A percentile compares a stretch with the other conserved stretches of the same genome.
phyloP scores from a whole-genome alignment of 2,329 filamentous ascomycete species.

The Exophiala calicioides region DNA sequence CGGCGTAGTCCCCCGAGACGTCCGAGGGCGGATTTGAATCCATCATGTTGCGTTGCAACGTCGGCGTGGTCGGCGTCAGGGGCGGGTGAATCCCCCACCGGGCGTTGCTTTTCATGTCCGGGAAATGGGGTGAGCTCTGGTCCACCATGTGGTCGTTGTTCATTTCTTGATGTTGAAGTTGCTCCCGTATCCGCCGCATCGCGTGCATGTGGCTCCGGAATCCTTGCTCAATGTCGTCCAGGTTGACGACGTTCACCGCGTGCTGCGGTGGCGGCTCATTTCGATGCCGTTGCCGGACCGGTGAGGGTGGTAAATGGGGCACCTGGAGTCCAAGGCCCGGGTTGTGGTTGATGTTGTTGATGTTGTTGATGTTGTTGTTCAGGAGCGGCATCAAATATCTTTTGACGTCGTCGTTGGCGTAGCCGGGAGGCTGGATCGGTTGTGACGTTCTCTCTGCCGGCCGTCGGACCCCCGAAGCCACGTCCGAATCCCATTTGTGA shows the following conservation, averaged over 20 bases:
- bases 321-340: constrained; percentile 3
- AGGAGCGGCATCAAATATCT: constrained; percentile 11
- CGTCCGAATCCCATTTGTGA: constrained; percentile 25
- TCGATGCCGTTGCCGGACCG: constrained; percentile 2
- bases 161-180: constrained; percentile 23
- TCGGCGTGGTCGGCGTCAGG: constrained; percentile 12
- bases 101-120: constrained; percentile 3
- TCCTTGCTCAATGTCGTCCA: constrained; percentile 23
- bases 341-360: no score
- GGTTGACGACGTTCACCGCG: constrained; percentile 11
- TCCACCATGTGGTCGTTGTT: constrained; percentile 17
- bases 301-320: constrained; percentile 3
- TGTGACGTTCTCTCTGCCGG: constrained; percentile 5
- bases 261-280: not conserved
- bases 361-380: constrained; percentile 5
- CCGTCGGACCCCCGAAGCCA: constrained; percentile 5
- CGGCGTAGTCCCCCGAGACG: constrained; percentile 12
- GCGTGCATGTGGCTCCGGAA: constrained; percentile 27
- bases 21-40: constrained; percentile 13
- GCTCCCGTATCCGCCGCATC: constrained; percentile 26
- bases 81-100: constrained; percentile 1
- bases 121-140: constrained; percentile 21
- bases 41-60: constrained; percentile 5
- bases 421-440: constrained; percentile 5
- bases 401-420: constrained; percentile 10